Conservation (phyloP, 2,329 filamentous ascomycete species). For the Colletotrichum simmondsii region DNA sequence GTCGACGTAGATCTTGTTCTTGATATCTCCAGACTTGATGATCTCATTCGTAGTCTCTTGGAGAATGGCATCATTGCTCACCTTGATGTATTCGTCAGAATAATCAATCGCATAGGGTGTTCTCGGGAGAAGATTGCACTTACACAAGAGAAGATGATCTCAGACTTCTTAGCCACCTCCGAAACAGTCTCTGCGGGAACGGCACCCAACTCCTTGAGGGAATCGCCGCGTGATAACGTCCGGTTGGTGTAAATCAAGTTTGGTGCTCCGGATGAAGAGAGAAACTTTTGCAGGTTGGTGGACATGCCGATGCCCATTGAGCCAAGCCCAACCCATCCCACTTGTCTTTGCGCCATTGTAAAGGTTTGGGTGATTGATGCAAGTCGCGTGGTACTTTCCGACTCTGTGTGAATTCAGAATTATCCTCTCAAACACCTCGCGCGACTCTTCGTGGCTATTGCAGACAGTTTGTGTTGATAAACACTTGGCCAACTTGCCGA, state of each 20-base stretch:
- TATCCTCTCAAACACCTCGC: too few relatives aligned
- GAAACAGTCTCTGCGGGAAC: slow-evolving; percentile 46
- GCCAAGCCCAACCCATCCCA: slow-evolving; percentile 45
- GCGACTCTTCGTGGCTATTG: not conserved
- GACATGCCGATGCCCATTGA: slow-evolving; percentile 54
- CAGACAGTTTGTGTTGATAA: not conserved
- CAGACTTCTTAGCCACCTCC: slow-evolving; percentile 46
- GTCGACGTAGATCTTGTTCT: slow-evolving; percentile 37
- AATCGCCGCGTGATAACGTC: slow-evolving; percentile 44
- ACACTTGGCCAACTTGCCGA: not conserved
- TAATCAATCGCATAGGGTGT: not conserved
- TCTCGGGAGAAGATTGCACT: slow-evolving; percentile 29
- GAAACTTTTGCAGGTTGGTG: slow-evolving; percentile 53
- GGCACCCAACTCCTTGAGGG: slow-evolving; percentile 46
- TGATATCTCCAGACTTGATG: slow-evolving; percentile 44
- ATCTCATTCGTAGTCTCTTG: slow-evolving; percentile 19
- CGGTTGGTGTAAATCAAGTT: slow-evolving; percentile 69
- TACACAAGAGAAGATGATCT: slow-evolving; percentile 54
- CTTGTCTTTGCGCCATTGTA: slow-evolving; percentile 7
- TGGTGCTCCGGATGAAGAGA: slow-evolving; percentile 66
- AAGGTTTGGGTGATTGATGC: not conserved
- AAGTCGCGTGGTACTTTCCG: too few relatives aligned
- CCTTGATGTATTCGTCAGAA: not conserved
- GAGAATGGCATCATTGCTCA: slow-evolving; percentile 43
- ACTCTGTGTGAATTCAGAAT: not conserved